Base-by-base conservation (phyloP, 768 basidiomycete genomes). In the Panellus pusillus region DNA sequence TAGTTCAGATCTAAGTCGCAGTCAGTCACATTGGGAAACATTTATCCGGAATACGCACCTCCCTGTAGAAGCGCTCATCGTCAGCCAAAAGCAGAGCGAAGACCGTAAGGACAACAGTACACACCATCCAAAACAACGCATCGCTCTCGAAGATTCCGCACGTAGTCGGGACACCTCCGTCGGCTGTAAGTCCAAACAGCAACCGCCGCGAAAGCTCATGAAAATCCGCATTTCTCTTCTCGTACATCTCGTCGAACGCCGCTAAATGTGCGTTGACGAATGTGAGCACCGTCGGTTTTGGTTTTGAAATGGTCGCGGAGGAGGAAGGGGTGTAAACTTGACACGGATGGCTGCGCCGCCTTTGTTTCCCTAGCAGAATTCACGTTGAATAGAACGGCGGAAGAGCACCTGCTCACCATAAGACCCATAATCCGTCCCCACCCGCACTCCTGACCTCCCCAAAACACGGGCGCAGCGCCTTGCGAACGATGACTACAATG, bases 251-350 rank as follows among this genome's bases (percentile, higher is more conserved):
- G 60, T 92, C 89, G 54, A 86, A 89, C 12, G 91, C 91, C 0
- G 91, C 90, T 11, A 94, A 76, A 68, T 94, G 91, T 7, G 91
- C 75, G 65, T 89, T 89, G 40, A 93, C 84, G 61, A 93, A 91
- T 1, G 89, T 88, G 32, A 93, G 63, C 0, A 74, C 68, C 2
- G 75, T 78, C 3, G 83, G 63, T 3, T 72, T 65, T 51, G 76
- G 57, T n/a, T 29, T 40, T 32, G 24, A 35, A 35, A 43, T 46
- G 14, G 35, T 29, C 1, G 18, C 44, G 19, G 52, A 38, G 1
- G 51, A 58, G 32, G 69, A 54, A 1, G n/a, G 65, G 24, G 83
- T n/a, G 82, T 76, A 61, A 83, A 86, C 7, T 74, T 70, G 6
- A 92, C 54, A 31, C 86, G 83, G 38, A 90, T 61, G 2, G 86